phyloP scores from a whole-genome alignment of 164 flowering plant genomes.

The Aristolochia fimbriata region DNA sequence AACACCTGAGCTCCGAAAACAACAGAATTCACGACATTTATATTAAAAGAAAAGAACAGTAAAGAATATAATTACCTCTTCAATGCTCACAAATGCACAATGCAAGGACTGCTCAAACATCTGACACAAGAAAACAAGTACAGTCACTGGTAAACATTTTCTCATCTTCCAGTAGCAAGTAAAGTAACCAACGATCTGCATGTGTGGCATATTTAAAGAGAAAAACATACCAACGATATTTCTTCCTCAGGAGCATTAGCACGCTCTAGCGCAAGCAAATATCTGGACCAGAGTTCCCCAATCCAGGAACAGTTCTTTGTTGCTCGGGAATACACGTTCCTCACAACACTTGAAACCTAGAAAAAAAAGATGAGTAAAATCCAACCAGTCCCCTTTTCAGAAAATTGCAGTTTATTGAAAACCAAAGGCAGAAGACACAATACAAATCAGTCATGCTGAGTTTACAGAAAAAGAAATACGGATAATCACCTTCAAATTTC shows the following conservation, averaged over 20 bases:
- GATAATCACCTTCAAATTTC: constrained; percentile 63
- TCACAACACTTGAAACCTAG: constrained; percentile 55
- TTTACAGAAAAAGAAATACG: constrained; percentile 1
- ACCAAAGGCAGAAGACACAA: neutral
- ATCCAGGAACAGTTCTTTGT: constrained; percentile 82
- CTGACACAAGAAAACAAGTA: constrained; percentile 30
- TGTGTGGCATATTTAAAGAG: neutral
- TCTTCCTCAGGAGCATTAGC: constrained; percentile 54
- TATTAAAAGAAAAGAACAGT: too few relatives aligned
- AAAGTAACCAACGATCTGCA: neutral
- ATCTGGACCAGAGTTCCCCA: constrained; percentile 78
- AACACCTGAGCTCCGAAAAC: too few relatives aligned
- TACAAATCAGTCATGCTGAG: too few relatives aligned
- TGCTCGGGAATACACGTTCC: constrained; percentile 60
- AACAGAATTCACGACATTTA: too few relatives aligned
- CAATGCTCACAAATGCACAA: constrained; percentile 58
- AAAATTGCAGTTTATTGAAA: neutral
- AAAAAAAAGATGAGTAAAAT: constrained; percentile 6
- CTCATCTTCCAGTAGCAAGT: too few relatives aligned
- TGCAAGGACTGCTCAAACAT: constrained; percentile 70
- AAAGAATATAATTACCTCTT: constrained; percentile 42
- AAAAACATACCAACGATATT: constrained; percentile 50
- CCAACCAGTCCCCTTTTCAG: neutral
- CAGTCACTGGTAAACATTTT: too few relatives aligned
- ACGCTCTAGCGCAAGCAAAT: constrained; percentile 76